Conservation (phyloP, 208 protist species). For the Crithidia thermophila region DNA sequence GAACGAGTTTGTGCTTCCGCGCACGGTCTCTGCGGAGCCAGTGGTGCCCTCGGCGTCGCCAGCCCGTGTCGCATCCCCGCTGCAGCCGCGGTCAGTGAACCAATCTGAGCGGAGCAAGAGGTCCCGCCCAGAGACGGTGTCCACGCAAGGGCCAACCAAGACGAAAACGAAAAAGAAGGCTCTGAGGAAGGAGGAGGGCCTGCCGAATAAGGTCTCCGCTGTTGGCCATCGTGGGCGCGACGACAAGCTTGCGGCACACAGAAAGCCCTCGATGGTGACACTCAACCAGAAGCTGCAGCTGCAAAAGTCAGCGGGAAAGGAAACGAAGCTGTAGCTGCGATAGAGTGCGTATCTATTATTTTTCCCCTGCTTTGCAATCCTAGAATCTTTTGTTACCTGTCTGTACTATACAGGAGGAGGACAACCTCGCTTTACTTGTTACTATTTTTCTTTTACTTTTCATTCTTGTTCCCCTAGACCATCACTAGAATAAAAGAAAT, state of each 20-base stretch:
- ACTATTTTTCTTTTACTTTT: neutral
- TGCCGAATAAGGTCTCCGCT: neutral
- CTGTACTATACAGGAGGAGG: too few species aligned
- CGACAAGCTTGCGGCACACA: neutral
- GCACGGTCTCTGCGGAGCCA: constrained; percentile 1
- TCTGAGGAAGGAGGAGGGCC: neutral
- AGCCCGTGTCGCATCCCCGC: neutral
- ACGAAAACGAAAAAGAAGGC: neutral
- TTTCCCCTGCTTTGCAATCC: too few species aligned
- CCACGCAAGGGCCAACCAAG: neutral
- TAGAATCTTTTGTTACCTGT: too few species aligned
- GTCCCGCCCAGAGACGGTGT: neutral
- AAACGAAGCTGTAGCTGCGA: neutral
- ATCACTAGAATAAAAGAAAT: too few species aligned
- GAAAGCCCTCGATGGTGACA: constrained; percentile 5
- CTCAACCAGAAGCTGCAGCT: neutral
- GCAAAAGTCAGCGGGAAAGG: neutral
- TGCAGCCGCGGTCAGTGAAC: constrained; percentile 11
- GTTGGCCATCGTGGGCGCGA: too few species aligned
- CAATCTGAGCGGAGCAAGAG: too few species aligned
- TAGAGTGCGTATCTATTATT: too few species aligned
- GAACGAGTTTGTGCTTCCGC: constrained; percentile 19
- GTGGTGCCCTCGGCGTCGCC: neutral
- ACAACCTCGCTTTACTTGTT: too few species aligned
- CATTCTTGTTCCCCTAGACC: neutral